These are phyloP conservation scores for Bolboschoenoplectus hybrid DNA, from an alignment of 202 grass and related monocot genomes.

Conservation along the genomic window DNA sequence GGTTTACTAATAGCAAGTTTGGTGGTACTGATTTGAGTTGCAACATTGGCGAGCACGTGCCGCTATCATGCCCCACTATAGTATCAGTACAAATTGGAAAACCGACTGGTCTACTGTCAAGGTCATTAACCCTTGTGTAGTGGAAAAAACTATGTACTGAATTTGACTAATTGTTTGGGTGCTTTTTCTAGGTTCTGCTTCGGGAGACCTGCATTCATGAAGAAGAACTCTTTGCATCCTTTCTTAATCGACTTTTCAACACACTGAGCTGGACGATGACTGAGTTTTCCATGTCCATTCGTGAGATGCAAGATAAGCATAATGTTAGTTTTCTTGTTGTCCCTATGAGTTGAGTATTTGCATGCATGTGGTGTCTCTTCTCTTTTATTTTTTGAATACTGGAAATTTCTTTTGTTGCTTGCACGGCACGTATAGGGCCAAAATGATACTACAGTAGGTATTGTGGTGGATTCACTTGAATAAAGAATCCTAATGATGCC, in stretches of 20 bases:
- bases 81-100: constrained; percentile 17
- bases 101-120: constrained; percentile 1
- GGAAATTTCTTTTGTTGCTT: neutral
- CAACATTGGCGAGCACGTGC: neutral
- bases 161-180: constrained; percentile 6
- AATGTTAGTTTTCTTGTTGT: constrained; percentile 48
- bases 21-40: neutral
- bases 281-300: constrained; percentile 80
- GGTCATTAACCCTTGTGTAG: neutral
- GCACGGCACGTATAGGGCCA: neutral
- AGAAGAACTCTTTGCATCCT: constrained; percentile 72
- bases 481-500: neutral
- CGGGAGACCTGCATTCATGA: constrained; percentile 71
- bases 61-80: neutral
- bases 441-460: neutral
- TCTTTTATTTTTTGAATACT: neutral
- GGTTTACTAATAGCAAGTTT: neutral
- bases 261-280: constrained; percentile 91
- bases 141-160: constrained; percentile 15
- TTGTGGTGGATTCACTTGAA: neutral
- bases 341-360: neutral
- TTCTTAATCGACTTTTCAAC: constrained; percentile 86
- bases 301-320: constrained; percentile 92
- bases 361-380: neutral
- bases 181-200: constrained; percentile 58